phyloP scores from a whole-genome alignment of 208 protist genomes.

The Angomonas ambiguus region DNA sequence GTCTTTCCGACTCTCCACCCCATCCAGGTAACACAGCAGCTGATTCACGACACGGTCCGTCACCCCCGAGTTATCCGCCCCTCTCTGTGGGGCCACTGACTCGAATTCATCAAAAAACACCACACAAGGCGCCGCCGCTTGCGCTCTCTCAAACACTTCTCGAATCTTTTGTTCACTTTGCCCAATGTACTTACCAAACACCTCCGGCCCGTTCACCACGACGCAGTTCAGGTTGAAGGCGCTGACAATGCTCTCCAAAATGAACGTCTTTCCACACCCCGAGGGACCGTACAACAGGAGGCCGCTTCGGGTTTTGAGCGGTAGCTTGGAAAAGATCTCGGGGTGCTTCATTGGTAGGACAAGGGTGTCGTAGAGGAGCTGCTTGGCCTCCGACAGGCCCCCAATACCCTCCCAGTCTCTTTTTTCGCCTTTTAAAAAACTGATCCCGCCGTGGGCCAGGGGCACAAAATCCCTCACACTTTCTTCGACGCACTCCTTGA shows the following conservation, averaged over 20 bases:
- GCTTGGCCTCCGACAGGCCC: slow-evolving; percentile 91
- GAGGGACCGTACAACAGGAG: slow-evolving; percentile 92
- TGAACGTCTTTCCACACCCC: slow-evolving; percentile 90
- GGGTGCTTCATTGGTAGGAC: slow-evolving; percentile 93
- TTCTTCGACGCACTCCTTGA: slow-evolving; percentile 20
- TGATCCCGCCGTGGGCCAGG: slow-evolving; percentile 80
- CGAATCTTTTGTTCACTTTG: slow-evolving; percentile 92
- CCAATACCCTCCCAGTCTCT: slow-evolving; percentile 80
- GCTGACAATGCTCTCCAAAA: slow-evolving; percentile 76
- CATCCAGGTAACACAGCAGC: slow-evolving; percentile 98
- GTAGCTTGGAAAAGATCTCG: slow-evolving; percentile 86
- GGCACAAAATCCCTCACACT: slow-evolving; percentile 57
- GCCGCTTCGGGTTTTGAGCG: slow-evolving; percentile 88
- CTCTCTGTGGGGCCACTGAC: slow-evolving; percentile 87
- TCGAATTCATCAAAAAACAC: slow-evolving; percentile 96
- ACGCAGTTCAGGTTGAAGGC: slow-evolving; percentile 85
- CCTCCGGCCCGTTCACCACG: slow-evolving; percentile 91
- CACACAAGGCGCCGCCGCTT: slow-evolving; percentile 86
- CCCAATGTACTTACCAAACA: slow-evolving; percentile 95
- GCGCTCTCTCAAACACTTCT: slow-evolving; percentile 88
- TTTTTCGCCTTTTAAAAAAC: slow-evolving; percentile 40
- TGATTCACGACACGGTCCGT: slow-evolving; percentile 97
- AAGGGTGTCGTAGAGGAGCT: slow-evolving; percentile 92
- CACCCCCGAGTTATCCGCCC: slow-evolving; percentile 83
- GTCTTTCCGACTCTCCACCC: slow-evolving; percentile 90